Conservation (phyloP, 2,329 filamentous ascomycete genomes). For the Verticillium tricorpus region DNA sequence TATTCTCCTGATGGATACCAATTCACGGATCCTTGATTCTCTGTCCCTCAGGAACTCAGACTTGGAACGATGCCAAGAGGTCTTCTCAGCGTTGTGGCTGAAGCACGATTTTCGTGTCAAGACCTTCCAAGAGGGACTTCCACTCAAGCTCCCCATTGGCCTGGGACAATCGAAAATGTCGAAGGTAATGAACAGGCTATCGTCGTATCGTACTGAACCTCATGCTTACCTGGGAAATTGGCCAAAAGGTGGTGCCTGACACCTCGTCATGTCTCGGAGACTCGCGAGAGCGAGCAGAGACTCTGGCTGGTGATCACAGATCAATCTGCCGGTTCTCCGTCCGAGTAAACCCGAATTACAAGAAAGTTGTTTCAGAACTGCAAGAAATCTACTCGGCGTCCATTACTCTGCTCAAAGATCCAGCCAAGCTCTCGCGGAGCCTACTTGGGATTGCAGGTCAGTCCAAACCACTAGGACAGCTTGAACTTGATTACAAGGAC, state of each 20-base stretch:
- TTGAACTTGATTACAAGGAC: too few species aligned
- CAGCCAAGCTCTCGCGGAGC: too few species aligned
- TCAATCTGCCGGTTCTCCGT: slow-evolving; percentile 14
- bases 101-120: slow-evolving; percentile 14
- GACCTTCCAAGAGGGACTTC: slow-evolving; percentile 15
- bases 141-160: slow-evolving; percentile 7
- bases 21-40: slow-evolving; percentile 6
- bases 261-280: slow-evolving; percentile 13
- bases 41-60: slow-evolving; percentile 9
- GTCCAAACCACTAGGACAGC: too few species aligned
- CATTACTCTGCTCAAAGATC: too few species aligned
- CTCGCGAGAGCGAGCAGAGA: slow-evolving; percentile 11
- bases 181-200: background rate
- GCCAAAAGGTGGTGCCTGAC: slow-evolving; percentile 13
- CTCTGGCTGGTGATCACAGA: slow-evolving; percentile 13
- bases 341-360: slow-evolving; percentile 7
- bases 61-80: slow-evolving; percentile 13
- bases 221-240: background rate
- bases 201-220: background rate
- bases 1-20: slow-evolving; percentile 6
- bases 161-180: slow-evolving; percentile 5
- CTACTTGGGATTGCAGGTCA: too few species aligned
- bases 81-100: slow-evolving; percentile 13
- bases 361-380: slow-evolving; percentile 7
- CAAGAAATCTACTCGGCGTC: background rate